Evolutionary conservation across 495 filamentous ascomycete species (phyloP).

Genomic region (Haplographium delicatum): DNA sequence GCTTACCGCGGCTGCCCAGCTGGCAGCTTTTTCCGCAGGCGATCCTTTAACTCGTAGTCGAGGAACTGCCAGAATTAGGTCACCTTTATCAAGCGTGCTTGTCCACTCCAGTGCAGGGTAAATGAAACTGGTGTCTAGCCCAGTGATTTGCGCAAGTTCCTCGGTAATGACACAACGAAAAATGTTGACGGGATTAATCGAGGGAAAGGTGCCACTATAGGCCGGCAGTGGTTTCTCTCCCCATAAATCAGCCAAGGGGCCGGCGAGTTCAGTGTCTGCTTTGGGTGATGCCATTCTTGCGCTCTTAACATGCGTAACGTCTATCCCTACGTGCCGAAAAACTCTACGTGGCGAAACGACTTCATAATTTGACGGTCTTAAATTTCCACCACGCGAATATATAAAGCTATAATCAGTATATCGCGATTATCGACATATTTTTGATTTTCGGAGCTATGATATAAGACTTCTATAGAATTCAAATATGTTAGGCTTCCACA

Average conservation of each 20-base stretch:
- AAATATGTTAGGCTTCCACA: too few species aligned
- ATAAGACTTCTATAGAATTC: too few species aligned
- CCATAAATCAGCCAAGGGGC: not conserved
- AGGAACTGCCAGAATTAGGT: not conserved
- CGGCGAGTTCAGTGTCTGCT: not conserved
- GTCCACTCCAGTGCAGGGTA: conserved; percentile 1
- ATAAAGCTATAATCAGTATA: too few species aligned
- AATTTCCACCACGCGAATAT: too few species aligned
- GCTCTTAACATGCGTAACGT: not conserved
- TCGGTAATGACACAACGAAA: conserved; percentile 1
- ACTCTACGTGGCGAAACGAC: too few species aligned
- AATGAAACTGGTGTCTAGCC: not conserved
- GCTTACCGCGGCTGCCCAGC: not conserved
- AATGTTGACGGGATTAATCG: conserved; percentile 1
- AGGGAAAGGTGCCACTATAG: not conserved
- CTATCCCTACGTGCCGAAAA: too few species aligned
- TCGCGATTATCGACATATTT: too few species aligned
- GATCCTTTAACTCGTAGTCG: not conserved
- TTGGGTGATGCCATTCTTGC: not conserved
- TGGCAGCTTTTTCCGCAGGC: not conserved
- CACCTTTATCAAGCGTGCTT: conserved; percentile 1
- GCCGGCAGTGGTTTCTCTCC: not conserved
- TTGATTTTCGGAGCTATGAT: too few species aligned
- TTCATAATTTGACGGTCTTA: too few species aligned
- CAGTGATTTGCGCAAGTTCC: not conserved